Evolutionary conservation across 306 rosid genomes (phyloP), one percentile per base, ranked within the genome.

Genomic region (Biancaea sappan): DNA sequence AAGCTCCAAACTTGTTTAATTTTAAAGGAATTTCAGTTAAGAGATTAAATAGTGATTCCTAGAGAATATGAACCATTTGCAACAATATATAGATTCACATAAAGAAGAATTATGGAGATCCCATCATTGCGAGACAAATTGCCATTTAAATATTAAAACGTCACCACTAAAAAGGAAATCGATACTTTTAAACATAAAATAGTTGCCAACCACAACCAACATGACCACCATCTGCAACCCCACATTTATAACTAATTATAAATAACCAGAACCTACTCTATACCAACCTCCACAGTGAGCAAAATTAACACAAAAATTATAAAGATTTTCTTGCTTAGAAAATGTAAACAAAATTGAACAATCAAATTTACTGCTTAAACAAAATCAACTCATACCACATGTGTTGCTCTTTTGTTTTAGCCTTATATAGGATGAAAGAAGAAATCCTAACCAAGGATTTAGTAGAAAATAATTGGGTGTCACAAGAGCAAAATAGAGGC

Each of bases 121-220:
- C 71, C 40, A 47, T 64, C 76, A 66, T 75, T 75, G 16, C 52
- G 77, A 70, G 38, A 15, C 43, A 66, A 7, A 69, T 52, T 59
- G 54, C 43, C 47, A 76, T 54, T 75, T 64, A 51, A 66, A 57
- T 66, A 18, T 63, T 6, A 37, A 38, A 79, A 71, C 60, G 76
- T 46, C 85, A 82, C 56, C 66, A 48, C 83, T 71, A 80, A 86
- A 94, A 89, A 91, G 92, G 85, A 76, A 71, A 74, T 78, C 50
- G 76, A 90, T 91, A 88, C 96, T 88, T 88, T 43, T 83, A 82
- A 73, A 51, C 61, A 38, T 63, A 82, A 80, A 87, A 59, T 84
- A 87, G 86, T 80, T 83, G 81, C 86, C 83, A 85, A 79, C 83
- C 74, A 75, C n/a, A 77, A 68, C 81, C 82, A 79, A 62, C 81